Base-by-base conservation (phyloP, 192 early-diverging fungal genomes). In the Glomus cerebriforme region DNA sequence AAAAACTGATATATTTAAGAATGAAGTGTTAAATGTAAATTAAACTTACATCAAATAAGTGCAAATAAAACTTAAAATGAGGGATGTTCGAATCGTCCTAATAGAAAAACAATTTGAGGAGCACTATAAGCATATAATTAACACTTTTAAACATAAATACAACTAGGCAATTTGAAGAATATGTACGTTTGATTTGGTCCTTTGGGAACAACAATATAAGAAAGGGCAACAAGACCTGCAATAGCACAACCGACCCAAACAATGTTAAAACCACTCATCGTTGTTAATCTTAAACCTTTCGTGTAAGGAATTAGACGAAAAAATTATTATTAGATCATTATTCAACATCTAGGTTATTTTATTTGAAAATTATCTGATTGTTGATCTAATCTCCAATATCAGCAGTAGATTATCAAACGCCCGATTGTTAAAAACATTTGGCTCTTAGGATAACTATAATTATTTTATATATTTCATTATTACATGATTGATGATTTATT, bases 31-130 rank as follows among this genome's bases (percentile, higher is more conserved):
- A 73, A 69, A 26, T 60, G 19, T 37, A 69, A 32, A 66, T 27
- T 63, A 37, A 43, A 73, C 88, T 79, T 87, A 89, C 88, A 89
- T 89, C 39, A 87, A 81, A 58, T 87, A 89, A 60, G 84, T 87
- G 54, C 86, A 88, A 22, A 80, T 68, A 49, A 89, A 73, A 31
- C 84, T 82, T 71, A 89, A 78, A 34, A 83, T 83, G 47, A 89
- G 69, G 3, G 73, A 62, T 31, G 88, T 89, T 76, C 88, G 79
- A 80, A 83, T 87, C n/a, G 72, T 73, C 27, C 72, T 73, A 68
- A 24, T 10, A 13, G 31, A 2, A 49, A 22, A 73, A n/a, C 49
- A 49, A 22, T 3, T 19, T 24, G 13, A 43, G 9, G 5, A 4
- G 9, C 3, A 27, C n/a, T 10, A 24, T 64, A 60, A 24, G 19